Conservation (phyloP, 2,329 filamentous ascomycete genomes). For the Cordyceps tenuipes region DNA sequence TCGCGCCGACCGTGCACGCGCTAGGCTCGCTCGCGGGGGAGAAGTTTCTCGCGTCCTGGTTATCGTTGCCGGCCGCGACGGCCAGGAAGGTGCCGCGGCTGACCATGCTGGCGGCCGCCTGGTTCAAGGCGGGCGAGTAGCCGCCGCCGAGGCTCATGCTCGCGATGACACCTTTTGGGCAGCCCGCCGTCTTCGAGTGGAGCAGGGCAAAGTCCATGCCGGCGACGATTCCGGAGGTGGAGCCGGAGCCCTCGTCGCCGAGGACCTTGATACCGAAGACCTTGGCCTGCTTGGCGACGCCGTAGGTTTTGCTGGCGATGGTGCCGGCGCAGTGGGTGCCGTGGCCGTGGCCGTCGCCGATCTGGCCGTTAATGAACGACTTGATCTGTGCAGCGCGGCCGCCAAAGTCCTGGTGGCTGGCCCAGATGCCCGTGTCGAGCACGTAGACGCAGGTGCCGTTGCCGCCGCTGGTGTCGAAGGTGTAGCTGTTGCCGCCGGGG, state of each 20-base stretch:
- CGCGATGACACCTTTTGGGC: no score
- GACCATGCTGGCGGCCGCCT: constrained; percentile 35
- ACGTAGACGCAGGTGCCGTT: constrained; percentile 35
- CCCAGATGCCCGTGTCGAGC: constrained; percentile 36
- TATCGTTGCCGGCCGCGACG: constrained; percentile 47
- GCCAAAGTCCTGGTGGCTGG: constrained; percentile 30
- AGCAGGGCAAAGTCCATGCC: constrained; percentile 38
- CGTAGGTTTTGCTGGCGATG: constrained; percentile 33
- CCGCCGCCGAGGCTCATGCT: constrained; percentile 49
- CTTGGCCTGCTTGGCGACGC: constrained; percentile 37
- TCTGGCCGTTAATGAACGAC: constrained; percentile 29
- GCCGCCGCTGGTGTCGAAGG: constrained; percentile 30
- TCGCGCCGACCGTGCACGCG: constrained; percentile 44
- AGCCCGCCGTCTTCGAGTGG: no score
- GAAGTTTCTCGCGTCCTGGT: constrained; percentile 32
- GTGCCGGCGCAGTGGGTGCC: constrained; percentile 41
- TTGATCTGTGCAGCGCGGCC: constrained; percentile 32
- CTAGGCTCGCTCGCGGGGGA: constrained; percentile 37
- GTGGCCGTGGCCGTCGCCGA: constrained; percentile 36
- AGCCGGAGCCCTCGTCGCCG: constrained; percentile 27
- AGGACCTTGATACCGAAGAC: constrained; percentile 40
- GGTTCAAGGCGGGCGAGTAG: constrained; percentile 37
- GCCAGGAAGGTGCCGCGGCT: constrained; percentile 39
- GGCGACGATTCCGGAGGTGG: constrained; percentile 33
- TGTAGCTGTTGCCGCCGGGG: constrained; percentile 23